Percentiles rank a stretch among this genome's conserved stretches.
phyloP scores from a whole-genome alignment of 2,329 filamentous ascomycete genomes.

The Dichotomopilus funicola region DNA sequence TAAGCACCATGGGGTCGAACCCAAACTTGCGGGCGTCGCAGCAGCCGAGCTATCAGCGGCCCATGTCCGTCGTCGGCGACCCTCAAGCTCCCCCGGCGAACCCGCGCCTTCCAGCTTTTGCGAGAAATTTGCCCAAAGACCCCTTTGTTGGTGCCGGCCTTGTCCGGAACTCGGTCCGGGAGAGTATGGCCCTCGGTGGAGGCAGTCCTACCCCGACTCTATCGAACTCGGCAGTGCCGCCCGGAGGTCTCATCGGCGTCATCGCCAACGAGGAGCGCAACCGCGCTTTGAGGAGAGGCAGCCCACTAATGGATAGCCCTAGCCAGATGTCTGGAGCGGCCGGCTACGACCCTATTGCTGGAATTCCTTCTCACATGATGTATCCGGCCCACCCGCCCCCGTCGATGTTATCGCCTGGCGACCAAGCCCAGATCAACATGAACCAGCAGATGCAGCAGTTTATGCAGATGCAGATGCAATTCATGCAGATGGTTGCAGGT shows the following conservation, averaged over 20 bases:
- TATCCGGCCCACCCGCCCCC: conserved; percentile 31
- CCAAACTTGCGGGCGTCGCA: conserved; percentile 59
- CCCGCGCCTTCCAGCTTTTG: conserved; percentile 69
- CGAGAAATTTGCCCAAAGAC: conserved; percentile 73
- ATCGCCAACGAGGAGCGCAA: conserved; percentile 81
- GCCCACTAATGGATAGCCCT: conserved; percentile 57
- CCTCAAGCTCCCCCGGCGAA: conserved; percentile 30
- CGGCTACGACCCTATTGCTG: conserved; percentile 43
- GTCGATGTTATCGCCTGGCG: conserved; percentile 48
- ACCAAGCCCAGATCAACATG: conserved; percentile 73
- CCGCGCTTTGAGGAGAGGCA: conserved; percentile 69
- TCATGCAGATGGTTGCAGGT: conserved; percentile 73
- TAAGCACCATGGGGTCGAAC: conserved; percentile 60
- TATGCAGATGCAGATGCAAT: conserved; percentile 93
- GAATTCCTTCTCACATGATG: conserved; percentile 47
- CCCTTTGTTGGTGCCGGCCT: conserved; percentile 77
- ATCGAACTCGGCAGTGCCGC: conserved; percentile 43
- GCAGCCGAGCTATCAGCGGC: conserved; percentile 41
- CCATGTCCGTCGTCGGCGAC: conserved; percentile 54
- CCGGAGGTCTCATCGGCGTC: conserved; percentile 77
- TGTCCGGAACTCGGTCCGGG: conserved; percentile 64
- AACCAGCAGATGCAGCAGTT: conserved; percentile 79
- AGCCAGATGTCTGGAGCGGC: conserved; percentile 32
- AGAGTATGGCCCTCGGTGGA: conserved; percentile 65
- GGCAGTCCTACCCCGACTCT: conserved; percentile 37